Evolutionary conservation across 1,284 basidiomycete species (phyloP).

Genomic region (Sutorius eximius): DNA sequence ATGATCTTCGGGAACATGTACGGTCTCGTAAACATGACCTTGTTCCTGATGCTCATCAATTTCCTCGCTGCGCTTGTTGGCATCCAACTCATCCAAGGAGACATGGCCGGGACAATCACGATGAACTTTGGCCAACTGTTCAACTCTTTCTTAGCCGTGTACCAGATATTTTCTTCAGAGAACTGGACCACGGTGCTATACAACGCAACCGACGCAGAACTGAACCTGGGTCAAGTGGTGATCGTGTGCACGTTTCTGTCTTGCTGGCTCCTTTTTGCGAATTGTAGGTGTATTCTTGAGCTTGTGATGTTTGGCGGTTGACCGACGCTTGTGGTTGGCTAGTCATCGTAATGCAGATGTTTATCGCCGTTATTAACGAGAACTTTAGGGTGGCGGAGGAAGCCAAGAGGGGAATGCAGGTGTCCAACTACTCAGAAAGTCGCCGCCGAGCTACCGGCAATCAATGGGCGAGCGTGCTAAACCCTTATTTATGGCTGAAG

Average conservation of each 20-base stretch:
- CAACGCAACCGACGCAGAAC: slow-evolving; percentile 63
- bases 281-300: slow-evolving; percentile 60
- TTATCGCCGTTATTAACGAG: slow-evolving; percentile 98
- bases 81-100: slow-evolving; percentile 78
- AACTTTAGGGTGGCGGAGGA: slow-evolving; percentile 95
- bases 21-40: slow-evolving; percentile 90
- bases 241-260: slow-evolving; percentile 78
- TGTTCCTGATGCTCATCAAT: slow-evolving; percentile 91
- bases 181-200: slow-evolving; percentile 93
- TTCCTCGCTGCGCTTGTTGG: slow-evolving; percentile 83
- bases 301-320: background rate
- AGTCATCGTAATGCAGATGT: slow-evolving; percentile 97
- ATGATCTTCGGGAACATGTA: slow-evolving; percentile 92
- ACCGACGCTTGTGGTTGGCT: slow-evolving; percentile 2
- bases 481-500: slow-evolving; percentile 86
- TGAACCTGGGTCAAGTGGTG: slow-evolving; percentile 67
- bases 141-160: slow-evolving; percentile 88
- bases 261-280: slow-evolving; percentile 91
- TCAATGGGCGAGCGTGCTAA: slow-evolving; percentile 76
- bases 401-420: slow-evolving; percentile 83
- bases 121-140: slow-evolving; percentile 91
- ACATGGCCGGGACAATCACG: slow-evolving; percentile 54
- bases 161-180: slow-evolving; percentile 92
- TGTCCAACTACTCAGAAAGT: slow-evolving; percentile 63
- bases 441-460: slow-evolving; percentile 53